Percentiles rank a stretch among this genome's conserved stretches.
phyloP scores from a whole-genome alignment of 140 eudicot genomes.

The Senecio squalidus region DNA sequence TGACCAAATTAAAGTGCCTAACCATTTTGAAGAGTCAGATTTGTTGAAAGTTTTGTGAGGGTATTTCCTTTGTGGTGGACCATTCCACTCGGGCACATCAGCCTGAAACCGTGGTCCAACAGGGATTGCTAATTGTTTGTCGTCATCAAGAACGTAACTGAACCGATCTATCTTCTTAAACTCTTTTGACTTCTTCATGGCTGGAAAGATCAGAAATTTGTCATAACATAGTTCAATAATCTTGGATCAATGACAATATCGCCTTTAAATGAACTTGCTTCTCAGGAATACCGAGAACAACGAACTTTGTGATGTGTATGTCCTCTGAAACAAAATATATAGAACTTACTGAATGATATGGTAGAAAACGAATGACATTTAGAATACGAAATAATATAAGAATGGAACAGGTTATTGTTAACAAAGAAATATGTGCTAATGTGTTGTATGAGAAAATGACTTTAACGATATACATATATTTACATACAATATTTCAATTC shows the following conservation, averaged over 20 bases:
- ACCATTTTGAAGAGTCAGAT: constrained; percentile 40
- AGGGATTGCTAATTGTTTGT: constrained; percentile 39
- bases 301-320: no score
- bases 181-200: constrained; percentile 29
- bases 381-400: constrained; percentile 2
- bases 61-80: constrained; percentile 29
- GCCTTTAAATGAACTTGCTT: neutral
- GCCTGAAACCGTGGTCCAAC: constrained; percentile 70
- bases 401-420: neutral
- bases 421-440: no score
- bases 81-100: constrained; percentile 51
- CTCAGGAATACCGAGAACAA: neutral
- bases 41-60: constrained; percentile 15
- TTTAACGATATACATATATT: neutral
- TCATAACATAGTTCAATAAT: neutral
- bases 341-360: neutral
- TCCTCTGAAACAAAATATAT: no score
- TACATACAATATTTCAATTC: constrained; percentile 4
- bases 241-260: constrained; percentile 3
- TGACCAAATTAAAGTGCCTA: constrained; percentile 65
- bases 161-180: constrained; percentile 19
- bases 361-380: neutral
- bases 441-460: no score
- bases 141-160: constrained; percentile 14
- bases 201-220: neutral